phyloP scores from a whole-genome alignment of 371 early-diverging fungal genomes.

The Apophysomyces trapeziformis region DNA sequence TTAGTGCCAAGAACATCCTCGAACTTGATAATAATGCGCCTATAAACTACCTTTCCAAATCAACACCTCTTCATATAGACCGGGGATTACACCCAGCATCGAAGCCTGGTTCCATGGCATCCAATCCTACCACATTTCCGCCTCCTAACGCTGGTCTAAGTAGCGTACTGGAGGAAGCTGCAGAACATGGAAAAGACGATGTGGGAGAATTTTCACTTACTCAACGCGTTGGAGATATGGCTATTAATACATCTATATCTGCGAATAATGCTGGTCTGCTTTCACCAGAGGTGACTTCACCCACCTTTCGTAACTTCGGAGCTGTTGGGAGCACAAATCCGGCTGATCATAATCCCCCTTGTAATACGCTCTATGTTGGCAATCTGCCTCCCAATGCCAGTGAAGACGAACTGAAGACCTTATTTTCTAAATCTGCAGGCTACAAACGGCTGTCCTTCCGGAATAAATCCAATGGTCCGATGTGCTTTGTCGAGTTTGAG shows the following conservation, averaged over 20 bases:
- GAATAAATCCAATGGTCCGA: slow-evolving; percentile 80
- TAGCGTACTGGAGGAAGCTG: slow-evolving; percentile 17
- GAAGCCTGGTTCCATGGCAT: slow-evolving; percentile 71
- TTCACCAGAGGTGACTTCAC: slow-evolving; percentile 20
- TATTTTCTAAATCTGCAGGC: slow-evolving; percentile 79
- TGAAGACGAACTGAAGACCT: slow-evolving; percentile 81
- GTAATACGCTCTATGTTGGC: slow-evolving; percentile 97
- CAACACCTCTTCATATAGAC: slow-evolving; percentile 28
- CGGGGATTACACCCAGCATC: slow-evolving; percentile 19
- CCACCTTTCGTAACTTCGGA: slow-evolving; percentile 24
- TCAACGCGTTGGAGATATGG: slow-evolving; percentile 16
- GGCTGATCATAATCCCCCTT: slow-evolving; percentile 93
- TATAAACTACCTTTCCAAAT: slow-evolving; percentile 34
- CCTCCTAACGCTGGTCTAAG: slow-evolving; percentile 54
- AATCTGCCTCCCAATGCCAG: slow-evolving; percentile 83
- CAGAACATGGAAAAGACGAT: neutral
- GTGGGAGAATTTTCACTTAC: neutral
- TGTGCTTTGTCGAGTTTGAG: slow-evolving; percentile 95
- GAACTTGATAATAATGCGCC: slow-evolving; percentile 19
- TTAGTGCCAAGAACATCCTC: slow-evolving; percentile 12
- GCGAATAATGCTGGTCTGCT: slow-evolving; percentile 12
- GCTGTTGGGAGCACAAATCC: slow-evolving; percentile 48
- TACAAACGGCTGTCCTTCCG: slow-evolving; percentile 88
- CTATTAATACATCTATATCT: slow-evolving; percentile 18
- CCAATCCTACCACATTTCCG: slow-evolving; percentile 94